Conservation (phyloP, 225 moss, liverwort and hornwort genomes). For the Bryoerythrophyllum caledonicum region DNA sequence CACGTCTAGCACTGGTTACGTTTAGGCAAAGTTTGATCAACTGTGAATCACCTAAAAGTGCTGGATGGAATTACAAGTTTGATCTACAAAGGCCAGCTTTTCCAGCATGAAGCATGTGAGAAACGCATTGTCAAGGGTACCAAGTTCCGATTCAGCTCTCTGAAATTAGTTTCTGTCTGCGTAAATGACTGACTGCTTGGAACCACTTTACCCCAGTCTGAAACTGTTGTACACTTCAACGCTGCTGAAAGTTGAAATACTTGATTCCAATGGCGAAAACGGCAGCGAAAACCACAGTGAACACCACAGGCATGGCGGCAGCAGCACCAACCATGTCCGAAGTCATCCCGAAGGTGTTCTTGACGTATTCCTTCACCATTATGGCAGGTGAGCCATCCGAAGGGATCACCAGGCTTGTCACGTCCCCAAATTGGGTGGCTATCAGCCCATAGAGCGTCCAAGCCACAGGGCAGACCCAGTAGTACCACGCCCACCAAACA, state of each 20-base stretch:
- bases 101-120: background rate
- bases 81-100: slow-evolving; percentile 17
- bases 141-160: slow-evolving; percentile 14
- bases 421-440: slow-evolving; percentile 57
- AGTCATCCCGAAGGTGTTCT: slow-evolving; percentile 49
- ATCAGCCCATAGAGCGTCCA: slow-evolving; percentile 66
- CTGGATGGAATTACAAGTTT: slow-evolving; percentile 14
- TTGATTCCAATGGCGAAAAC: slow-evolving; percentile 64
- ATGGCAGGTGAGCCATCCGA: slow-evolving; percentile 45
- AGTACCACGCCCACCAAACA: slow-evolving; percentile 68
- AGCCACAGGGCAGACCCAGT: slow-evolving; percentile 61
- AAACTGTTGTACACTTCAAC: slow-evolving; percentile 44
- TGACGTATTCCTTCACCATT: slow-evolving; percentile 55
- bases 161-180: slow-evolving; percentile 8
- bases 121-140: slow-evolving; percentile 21
- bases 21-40: slow-evolving; percentile 16
- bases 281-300: slow-evolving; percentile 50
- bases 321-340: slow-evolving; percentile 45
- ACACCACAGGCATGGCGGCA: slow-evolving; percentile 61
- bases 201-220: slow-evolving; percentile 10
- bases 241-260: slow-evolving; percentile 59
- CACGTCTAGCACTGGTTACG: slow-evolving; percentile 1
- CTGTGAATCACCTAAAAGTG: slow-evolving; percentile 12
- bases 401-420: slow-evolving; percentile 33
- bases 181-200: slow-evolving; percentile 12